Evolutionary conservation across 805 yeast genomes (phyloP), one percentile per base, ranked within the genome.

Genomic region (Candida oleophila): DNA sequence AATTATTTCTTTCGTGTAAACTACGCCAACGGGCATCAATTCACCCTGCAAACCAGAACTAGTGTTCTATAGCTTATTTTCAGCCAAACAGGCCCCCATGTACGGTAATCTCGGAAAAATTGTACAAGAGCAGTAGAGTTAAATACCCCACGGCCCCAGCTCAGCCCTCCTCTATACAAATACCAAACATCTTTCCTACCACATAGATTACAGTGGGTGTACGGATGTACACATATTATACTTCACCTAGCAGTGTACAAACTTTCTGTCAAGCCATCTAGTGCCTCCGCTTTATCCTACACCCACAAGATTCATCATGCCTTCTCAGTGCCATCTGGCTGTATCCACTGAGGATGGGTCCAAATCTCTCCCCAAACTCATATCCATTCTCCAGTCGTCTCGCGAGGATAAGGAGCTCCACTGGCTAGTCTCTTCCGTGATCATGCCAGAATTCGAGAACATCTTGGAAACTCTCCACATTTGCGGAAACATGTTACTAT

Each of bases 391-490:
- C 19, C 64, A 60, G 43, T 22, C 22, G 3, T 50, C 44, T 3
- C 49, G 50, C 33, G 57, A 60, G 19, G 61, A 60, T 32, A 45
- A 46, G n/a, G 71, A 68, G 45, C 54, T 67, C 15, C 69, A 66
- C 43, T 68, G 72, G 73, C 59, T 62, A 22, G 51, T 59, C 5
- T 30, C 50, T 16, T 38, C 49, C 19, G 50, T 63, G 28, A 53
- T 64, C 9, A 43, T 43, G 16, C 66, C 64, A 12, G 71, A 67
- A 41, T 56, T 66, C 19, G 62, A 67, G 22, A 70, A 65, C 39
- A 55, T 67, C 2, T 51, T 60, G 2, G 77, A 72, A 46, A 65
- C 77, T 2, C 62, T 72, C 14, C 61, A 64, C 43, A 65, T 65
- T 18, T 69, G 74, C 49, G 58, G 62, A 36, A 68, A 71, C 47